Percentiles rank a stretch among this genome's conserved stretches.
These are phyloP conservation scores for Coprinellus micaceus DNA, from an alignment of 768 basidiomycete genomes.

Conservation along the genomic window DNA sequence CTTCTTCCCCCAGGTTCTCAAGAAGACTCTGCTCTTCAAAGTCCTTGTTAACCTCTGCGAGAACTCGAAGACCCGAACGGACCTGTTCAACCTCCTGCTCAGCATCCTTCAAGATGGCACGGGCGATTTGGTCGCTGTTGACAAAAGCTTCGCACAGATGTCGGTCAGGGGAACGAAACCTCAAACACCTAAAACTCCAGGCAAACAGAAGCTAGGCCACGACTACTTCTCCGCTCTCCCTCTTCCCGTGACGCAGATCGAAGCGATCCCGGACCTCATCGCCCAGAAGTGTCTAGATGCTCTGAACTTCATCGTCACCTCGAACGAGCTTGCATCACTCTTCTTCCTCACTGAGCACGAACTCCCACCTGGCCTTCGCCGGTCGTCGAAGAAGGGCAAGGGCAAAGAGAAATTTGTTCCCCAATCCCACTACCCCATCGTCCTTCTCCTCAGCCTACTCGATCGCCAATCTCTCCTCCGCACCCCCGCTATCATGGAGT, in stretches of 20 bases:
- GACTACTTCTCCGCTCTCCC: slow-evolving; percentile 51
- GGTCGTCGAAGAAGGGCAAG: slow-evolving; percentile 79
- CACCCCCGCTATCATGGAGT: slow-evolving; percentile 89
- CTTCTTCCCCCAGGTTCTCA: slow-evolving; percentile 92
- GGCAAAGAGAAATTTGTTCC: slow-evolving; percentile 86
- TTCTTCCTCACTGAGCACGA: slow-evolving; percentile 98
- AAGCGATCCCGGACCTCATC: slow-evolving; percentile 87
- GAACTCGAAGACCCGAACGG: slow-evolving; percentile 85
- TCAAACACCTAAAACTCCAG: slow-evolving; percentile 51
- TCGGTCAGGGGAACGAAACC: slow-evolving; percentile 61
- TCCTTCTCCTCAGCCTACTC: slow-evolving; percentile 80
- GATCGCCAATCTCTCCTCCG: slow-evolving; percentile 83
- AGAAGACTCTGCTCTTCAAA: slow-evolving; percentile 81
- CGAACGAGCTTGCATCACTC: slow-evolving; percentile 78
- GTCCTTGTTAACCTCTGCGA: slow-evolving; percentile 95
- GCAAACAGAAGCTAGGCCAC: slow-evolving; percentile 64
- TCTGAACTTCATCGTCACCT: slow-evolving; percentile 78
- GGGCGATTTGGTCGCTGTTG: slow-evolving; percentile 86
- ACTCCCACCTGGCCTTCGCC: slow-evolving; percentile 71
- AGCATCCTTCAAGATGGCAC: slow-evolving; percentile 93
- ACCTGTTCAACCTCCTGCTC: slow-evolving; percentile 92
- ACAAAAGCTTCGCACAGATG: slow-evolving; percentile 92
- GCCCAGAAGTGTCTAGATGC: slow-evolving; percentile 94
- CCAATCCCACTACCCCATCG: slow-evolving; percentile 87
- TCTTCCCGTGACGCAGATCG: slow-evolving; percentile 55